Evolutionary conservation across 352 stramenopile genomes (phyloP).

Genomic region (Phytopythium oedochilum): DNA sequence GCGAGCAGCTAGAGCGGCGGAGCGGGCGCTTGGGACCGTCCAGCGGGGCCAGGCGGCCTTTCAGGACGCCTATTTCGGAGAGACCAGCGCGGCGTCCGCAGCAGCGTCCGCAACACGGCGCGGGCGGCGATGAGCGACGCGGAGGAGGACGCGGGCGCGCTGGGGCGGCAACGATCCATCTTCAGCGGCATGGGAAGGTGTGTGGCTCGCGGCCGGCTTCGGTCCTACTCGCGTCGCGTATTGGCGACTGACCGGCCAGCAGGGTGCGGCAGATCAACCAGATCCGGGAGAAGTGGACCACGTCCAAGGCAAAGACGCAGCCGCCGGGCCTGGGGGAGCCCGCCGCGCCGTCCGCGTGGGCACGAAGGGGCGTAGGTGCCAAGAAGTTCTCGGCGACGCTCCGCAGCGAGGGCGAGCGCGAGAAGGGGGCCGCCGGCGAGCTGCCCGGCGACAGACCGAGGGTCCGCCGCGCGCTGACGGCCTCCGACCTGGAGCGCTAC

Average conservation of each 20-base stretch:
- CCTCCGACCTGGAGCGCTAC: slow-evolving; percentile 41
- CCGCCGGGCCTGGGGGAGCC: neutral
- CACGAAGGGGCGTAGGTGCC: slow-evolving; percentile 2
- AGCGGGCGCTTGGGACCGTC: too few species aligned
- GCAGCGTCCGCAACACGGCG: neutral
- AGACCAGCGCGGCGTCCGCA: too few species aligned
- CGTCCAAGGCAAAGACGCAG: slow-evolving; percentile 6
- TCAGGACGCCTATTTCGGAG: too few species aligned
- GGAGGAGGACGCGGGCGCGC: slow-evolving; percentile 28
- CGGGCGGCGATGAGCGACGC: slow-evolving; percentile 30
- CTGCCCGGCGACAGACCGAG: neutral
- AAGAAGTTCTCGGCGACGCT: slow-evolving; percentile 10
- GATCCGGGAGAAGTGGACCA: slow-evolving; percentile 45
- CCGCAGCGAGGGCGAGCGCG: slow-evolving; percentile 11
- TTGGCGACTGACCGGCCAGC: neutral
- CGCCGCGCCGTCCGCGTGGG: slow-evolving; percentile 14
- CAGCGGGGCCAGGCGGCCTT: too few species aligned
- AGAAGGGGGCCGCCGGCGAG: neutral
- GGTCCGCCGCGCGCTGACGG: slow-evolving; percentile 14
- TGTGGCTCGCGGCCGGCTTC: neutral
- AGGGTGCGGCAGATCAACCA: slow-evolving; percentile 54
- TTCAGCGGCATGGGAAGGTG: slow-evolving; percentile 39
- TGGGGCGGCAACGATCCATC: slow-evolving; percentile 34
- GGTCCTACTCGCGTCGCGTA: neutral
- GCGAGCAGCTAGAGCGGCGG: too few species aligned